These are phyloP conservation scores for Papiliotrema nemorosa DNA, from an alignment of 1,284 basidiomycete genomes.

Conservation along the genomic window DNA sequence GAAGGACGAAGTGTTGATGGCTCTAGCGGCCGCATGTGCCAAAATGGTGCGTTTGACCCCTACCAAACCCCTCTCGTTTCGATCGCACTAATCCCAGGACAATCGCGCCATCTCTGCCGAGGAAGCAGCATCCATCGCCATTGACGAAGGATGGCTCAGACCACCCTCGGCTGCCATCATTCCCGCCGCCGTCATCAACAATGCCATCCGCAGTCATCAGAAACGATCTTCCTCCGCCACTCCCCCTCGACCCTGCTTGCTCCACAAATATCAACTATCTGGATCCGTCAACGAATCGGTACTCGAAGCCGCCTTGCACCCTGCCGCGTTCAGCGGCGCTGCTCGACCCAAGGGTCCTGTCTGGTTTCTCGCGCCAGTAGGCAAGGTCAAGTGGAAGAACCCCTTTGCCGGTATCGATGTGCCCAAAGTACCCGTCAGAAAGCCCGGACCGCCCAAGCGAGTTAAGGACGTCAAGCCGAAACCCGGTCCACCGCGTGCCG, in stretches of 20 bases:
- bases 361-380: slow-evolving; percentile 35
- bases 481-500: neutral
- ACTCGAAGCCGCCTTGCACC: slow-evolving; percentile 43
- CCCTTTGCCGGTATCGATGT: slow-evolving; percentile 43
- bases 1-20: slow-evolving; percentile 45
- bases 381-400: slow-evolving; percentile 38
- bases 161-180: slow-evolving; percentile 42
- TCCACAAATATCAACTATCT: slow-evolving; percentile 42
- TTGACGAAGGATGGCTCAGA: slow-evolving; percentile 43
- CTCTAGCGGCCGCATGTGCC: slow-evolving; percentile 38
- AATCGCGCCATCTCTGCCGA: slow-evolving; percentile 44
- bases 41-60: slow-evolving; percentile 27
- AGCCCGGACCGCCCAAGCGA: slow-evolving; percentile 29
- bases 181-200: slow-evolving; percentile 37
- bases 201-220: slow-evolving; percentile 42
- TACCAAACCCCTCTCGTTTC: neutral
- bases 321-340: slow-evolving; percentile 30
- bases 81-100: slow-evolving; percentile 28
- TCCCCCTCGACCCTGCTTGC: slow-evolving; percentile 29
- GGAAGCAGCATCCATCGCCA: slow-evolving; percentile 39
- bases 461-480: slow-evolving; percentile 4
- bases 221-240: slow-evolving; percentile 31
- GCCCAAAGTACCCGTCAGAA: slow-evolving; percentile 32
- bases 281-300: slow-evolving; percentile 41
- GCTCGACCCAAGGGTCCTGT: slow-evolving; percentile 44